phyloP scores from a whole-genome alignment of 2,329 filamentous ascomycete genomes.

The Kalaharituber pfeilii region DNA sequence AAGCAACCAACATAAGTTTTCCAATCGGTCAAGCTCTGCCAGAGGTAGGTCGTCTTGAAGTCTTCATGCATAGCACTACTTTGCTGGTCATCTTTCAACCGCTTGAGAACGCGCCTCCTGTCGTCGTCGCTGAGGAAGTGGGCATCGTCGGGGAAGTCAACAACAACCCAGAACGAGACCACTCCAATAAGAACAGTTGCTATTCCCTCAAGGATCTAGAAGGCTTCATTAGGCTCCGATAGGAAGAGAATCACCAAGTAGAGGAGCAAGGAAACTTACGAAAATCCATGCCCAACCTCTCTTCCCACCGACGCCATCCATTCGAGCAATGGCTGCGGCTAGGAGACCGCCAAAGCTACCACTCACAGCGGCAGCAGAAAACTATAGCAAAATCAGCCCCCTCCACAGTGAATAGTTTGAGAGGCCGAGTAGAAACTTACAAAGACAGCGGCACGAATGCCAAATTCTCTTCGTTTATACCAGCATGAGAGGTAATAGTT shows the following conservation, averaged over 20 bases:
- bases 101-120: slow-evolving; percentile 51
- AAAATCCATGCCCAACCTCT: slow-evolving; percentile 50
- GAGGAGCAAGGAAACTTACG: slow-evolving; percentile 11
- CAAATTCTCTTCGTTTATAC: slow-evolving; percentile 66
- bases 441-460: slow-evolving; percentile 43
- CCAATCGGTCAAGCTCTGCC: slow-evolving; percentile 58
- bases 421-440: not conserved
- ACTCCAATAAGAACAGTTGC: slow-evolving; percentile 52
- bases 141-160: slow-evolving; percentile 65
- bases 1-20: slow-evolving; percentile 58
- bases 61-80: slow-evolving; percentile 56
- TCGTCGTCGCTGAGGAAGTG: slow-evolving; percentile 54
- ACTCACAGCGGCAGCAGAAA: slow-evolving; percentile 62
- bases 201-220: slow-evolving; percentile 46
- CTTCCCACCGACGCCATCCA: slow-evolving; percentile 44
- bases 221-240: not conserved
- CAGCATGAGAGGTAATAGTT: slow-evolving; percentile 71
- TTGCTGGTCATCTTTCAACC: slow-evolving; percentile 55
- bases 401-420: slow-evolving; percentile 1
- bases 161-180: slow-evolving; percentile 57
- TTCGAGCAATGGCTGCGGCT: slow-evolving; percentile 52
- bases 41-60: slow-evolving; percentile 56
- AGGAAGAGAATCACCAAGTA: not conserved
- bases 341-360: slow-evolving; percentile 62
- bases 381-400: slow-evolving; percentile 28